Evolutionary conservation across 2,329 filamentous ascomycete genomes (phyloP).

Genomic region (Aurifilum marmelostoma): DNA sequence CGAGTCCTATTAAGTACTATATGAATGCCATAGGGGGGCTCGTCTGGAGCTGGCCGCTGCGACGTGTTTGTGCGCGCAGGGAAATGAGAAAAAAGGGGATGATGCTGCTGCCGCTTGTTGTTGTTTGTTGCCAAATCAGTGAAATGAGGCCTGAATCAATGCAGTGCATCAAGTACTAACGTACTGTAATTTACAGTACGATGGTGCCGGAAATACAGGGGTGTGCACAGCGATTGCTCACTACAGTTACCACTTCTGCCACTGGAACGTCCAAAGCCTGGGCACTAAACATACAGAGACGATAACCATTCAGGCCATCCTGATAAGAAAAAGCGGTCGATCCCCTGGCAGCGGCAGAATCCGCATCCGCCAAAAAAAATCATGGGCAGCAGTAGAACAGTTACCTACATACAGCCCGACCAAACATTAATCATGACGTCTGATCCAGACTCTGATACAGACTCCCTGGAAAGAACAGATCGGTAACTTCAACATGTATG

Average conservation of each 20-base stretch:
- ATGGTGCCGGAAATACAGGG: too few relatives aligned
- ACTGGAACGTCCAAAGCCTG: too few relatives aligned
- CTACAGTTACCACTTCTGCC: background rate
- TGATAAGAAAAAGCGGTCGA: slow-evolving; percentile 41
- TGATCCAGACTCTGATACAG: background rate
- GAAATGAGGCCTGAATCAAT: background rate
- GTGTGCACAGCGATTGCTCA: background rate
- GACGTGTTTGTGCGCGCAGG: background rate
- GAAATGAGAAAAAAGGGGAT: background rate
- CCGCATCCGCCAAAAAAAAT: slow-evolving; percentile 34
- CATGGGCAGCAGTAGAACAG: slow-evolving; percentile 8
- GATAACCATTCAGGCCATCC: slow-evolving; percentile 17
- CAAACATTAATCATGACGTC: background rate
- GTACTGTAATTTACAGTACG: background rate
- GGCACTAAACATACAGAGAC: background rate
- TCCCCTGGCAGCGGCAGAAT: slow-evolving; percentile 39
- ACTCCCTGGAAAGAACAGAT: too few relatives aligned
- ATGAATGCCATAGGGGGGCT: background rate
- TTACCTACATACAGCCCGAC: background rate
- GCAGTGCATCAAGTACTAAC: background rate
- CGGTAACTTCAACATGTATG: slow-evolving; percentile 36
- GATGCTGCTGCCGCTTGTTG: background rate
- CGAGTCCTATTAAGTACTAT: slow-evolving; percentile 3
- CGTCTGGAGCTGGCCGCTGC: background rate
- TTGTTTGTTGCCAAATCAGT: background rate